Evolutionary conservation across 2,329 filamentous ascomycete genomes (phyloP).

Genomic region (Penicillium italicum): DNA sequence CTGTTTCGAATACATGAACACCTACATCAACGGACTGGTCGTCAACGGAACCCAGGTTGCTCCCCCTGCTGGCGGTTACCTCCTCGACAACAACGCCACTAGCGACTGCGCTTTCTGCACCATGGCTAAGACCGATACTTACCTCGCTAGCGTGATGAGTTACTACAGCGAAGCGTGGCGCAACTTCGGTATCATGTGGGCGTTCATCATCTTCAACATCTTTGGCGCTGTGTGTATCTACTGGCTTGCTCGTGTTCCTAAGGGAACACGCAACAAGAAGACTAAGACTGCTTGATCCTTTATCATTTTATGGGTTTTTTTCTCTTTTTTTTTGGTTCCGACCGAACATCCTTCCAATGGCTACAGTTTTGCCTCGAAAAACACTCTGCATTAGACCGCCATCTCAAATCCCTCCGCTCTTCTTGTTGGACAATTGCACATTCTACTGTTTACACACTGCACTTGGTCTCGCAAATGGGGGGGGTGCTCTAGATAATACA

Average conservation of each 20-base stretch:
- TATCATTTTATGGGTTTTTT: not conserved
- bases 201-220: constrained; percentile 63
- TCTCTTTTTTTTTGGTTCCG: not conserved
- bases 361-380: not conserved
- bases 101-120: constrained; percentile 51
- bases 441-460: not conserved
- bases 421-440: not conserved
- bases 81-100: constrained; percentile 46
- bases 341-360: not conserved
- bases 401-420: not conserved
- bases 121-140: constrained; percentile 46
- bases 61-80: constrained; percentile 33
- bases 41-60: not conserved
- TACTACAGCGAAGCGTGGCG: constrained; percentile 56
- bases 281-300: constrained; percentile 12
- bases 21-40: constrained; percentile 33
- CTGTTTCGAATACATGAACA: constrained; percentile 52
- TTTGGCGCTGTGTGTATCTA: constrained; percentile 58
- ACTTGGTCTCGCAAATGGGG: not conserved
- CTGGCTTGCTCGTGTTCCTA: constrained; percentile 58
- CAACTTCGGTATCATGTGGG: constrained; percentile 69
- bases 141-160: constrained; percentile 43
- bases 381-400: not conserved
- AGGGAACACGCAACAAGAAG: constrained; percentile 29
- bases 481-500: not conserved